Evolutionary conservation across 169 alveolate genomes (phyloP), one percentile per base, ranked within the genome.

Genomic region (Babesia bovis): DNA sequence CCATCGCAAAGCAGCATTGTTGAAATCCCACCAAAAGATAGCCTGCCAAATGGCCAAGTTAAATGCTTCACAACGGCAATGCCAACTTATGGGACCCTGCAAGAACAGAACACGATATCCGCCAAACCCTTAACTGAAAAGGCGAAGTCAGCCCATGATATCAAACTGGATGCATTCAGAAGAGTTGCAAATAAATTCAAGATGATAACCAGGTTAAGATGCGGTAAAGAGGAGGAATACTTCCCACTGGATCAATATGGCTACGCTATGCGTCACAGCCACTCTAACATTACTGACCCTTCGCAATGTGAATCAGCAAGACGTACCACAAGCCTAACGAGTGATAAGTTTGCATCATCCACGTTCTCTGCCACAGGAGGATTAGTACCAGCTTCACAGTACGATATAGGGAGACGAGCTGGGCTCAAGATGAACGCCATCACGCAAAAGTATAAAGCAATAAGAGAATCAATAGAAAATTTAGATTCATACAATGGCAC

Each of bases 231-330:
- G n/a, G 32, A 32, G 13, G 44, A 45, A 15, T 26, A 23, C 17
- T 25, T 60, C 1, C 53, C 58, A 23, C 26, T 36, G 32, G 61
- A 26, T 41, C 61, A 42, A 6, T 63, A 63, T 41, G 73, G 73
- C 7, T 63, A 63, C 47, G 52, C 35, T 44, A 5, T 49, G 61
- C 10, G 52, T 0, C 49, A 23, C 50, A 25, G 36, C 53, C 7
- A 9, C 19, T 63, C 73, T 19, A 63, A 10, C 33, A 33, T 23
- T 33, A 63, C 51, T 38, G 60, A 44, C 35, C 44, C 28, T 25
- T 32, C 73, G 49, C 19, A 45, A 3, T 32, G 15, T 45, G 61
- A 17, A 1, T 56, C 66, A 7, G 44, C 63, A 17, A 26, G 49
- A 1, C 44, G 26, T 38, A 17, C 49, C 7, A 23, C 41, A 12